phyloP scores from a whole-genome alignment of 1,284 basidiomycete species.

The Sphaerobolus stellatus region DNA sequence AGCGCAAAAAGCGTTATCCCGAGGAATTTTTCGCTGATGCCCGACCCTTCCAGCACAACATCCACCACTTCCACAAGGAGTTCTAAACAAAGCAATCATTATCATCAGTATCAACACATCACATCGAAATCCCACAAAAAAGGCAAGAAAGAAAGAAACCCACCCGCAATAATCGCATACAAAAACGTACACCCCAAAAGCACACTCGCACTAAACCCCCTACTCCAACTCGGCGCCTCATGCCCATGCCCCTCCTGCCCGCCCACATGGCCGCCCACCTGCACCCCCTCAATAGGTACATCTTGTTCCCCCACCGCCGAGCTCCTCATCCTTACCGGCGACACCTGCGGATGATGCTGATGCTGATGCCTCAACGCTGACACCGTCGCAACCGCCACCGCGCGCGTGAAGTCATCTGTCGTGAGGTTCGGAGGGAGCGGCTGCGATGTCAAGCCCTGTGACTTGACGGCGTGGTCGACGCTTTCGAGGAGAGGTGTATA shows the following conservation, averaged over 20 bases:
- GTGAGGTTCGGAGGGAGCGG: slow-evolving; percentile 68
- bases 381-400: slow-evolving; percentile 88
- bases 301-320: too few species aligned
- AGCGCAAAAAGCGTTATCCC: slow-evolving; percentile 96
- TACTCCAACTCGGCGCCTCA: slow-evolving; percentile 95
- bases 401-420: slow-evolving; percentile 85
- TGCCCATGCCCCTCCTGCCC: slow-evolving; percentile 72
- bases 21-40: slow-evolving; percentile 96
- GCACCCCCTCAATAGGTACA: slow-evolving; percentile 32
- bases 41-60: slow-evolving; percentile 88
- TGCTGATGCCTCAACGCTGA: slow-evolving; percentile 79
- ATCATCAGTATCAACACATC: too few species aligned
- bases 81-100: slow-evolving; percentile 48
- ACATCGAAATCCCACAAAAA: too few species aligned
- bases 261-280: slow-evolving; percentile 42
- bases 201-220: slow-evolving; percentile 83
- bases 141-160: too few species aligned
- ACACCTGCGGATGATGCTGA: slow-evolving; percentile 46
- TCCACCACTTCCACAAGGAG: slow-evolving; percentile 95
- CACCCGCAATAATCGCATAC: slow-evolving; percentile 96
- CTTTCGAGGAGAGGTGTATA: slow-evolving; percentile 77
- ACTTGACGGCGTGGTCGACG: slow-evolving; percentile 71
- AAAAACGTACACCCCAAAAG: slow-evolving; percentile 86
- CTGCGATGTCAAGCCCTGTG: slow-evolving; percentile 53
- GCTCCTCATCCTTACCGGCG: too few species aligned